Conservation (phyloP, 1,284 basidiomycete species). For the Megacollybia platyphylla region DNA sequence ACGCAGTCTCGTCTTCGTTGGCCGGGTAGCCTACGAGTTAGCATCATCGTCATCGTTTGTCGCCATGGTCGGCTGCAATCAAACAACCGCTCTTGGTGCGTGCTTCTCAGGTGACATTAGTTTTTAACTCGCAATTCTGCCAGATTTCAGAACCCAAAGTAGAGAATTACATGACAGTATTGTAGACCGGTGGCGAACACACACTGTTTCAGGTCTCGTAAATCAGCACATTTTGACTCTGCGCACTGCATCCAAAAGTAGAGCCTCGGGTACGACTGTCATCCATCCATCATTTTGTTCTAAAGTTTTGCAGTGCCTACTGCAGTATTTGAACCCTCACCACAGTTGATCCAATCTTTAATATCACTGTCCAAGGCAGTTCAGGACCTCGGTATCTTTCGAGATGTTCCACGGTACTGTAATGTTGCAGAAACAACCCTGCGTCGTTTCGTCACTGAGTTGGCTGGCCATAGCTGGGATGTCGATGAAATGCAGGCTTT, state of each 20-base stretch:
- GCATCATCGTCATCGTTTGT: conserved; percentile 28
- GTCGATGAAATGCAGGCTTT: conserved; percentile 14
- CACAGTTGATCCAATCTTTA: conserved; percentile 38
- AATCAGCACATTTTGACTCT: conserved; percentile 12
- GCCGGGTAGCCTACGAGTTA: conserved; percentile 29
- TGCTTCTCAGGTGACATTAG: conserved; percentile 3
- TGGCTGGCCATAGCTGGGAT: conserved; percentile 17
- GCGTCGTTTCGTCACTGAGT: conserved; percentile 23
- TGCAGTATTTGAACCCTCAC: conserved; percentile 32
- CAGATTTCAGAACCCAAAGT: conserved; percentile 32
- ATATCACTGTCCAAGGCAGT: conserved; percentile 39
- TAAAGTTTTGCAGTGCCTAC: conserved; percentile 5
- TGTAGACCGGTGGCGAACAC: conserved; percentile 35
- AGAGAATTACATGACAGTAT: conserved; percentile 25
- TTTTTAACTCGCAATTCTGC: not conserved
- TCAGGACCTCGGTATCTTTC: conserved; percentile 35
- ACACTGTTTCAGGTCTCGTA: conserved; percentile 22
- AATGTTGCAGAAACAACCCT: conserved; percentile 24
- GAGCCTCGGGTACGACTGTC: conserved; percentile 8
- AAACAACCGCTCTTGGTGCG: conserved; percentile 23
- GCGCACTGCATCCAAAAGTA: conserved; percentile 7
- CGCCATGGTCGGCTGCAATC: conserved; percentile 26
- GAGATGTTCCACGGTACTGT: conserved; percentile 19
- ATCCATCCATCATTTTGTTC: not conserved
- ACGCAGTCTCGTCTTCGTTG: conserved; percentile 23